Evolutionary conservation across 345 rosid species (phyloP), one percentile per base, ranked within the genome.

Genomic region (Aurinia saxatilis): DNA sequence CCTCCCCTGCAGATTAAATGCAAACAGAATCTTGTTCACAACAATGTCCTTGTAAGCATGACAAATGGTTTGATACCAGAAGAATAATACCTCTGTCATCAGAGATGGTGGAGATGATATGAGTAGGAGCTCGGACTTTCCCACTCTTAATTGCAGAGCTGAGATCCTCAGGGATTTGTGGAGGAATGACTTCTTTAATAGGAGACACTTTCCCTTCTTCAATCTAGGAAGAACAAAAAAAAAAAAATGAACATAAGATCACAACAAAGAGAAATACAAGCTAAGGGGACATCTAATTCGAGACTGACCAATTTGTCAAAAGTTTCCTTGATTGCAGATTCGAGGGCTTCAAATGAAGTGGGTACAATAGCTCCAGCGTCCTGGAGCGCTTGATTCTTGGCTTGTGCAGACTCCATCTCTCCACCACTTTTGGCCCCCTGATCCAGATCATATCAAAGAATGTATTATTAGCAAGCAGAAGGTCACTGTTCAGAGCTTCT

Each of bases 401-500:
- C 98, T 76, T 92, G 98, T 42, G 98, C 98, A 41, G 98, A 92
- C 64, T 92, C 98, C 91, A 92, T 70, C 78, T 87, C 98, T 11
- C 90, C 95, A 8, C 97, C 98, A 71, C 97, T 92, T 83, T 92
- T 92, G 70, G 98, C 97, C 29, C 97, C 98, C 98, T 92, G 74
- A 58, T 73, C 67, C 50, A 47, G 38, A 64, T 38, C 52, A 63
- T 10, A 41, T 14, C 17, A 46, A 56, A 58, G 42, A 38, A 50
- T 35, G 73, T 55, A 71, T 58, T 23, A 17, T 33, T 35, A 13
- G 53, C 42, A 35, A 36, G 21, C 11, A 48, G 8, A 41, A 34
- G 6, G 30, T 19, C 40, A 18, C 21, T 7, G 12, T 53, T 3
- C 14, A 41, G 4, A 50, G 27, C 34, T 31, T 63, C 29, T n/a